Base-by-base conservation (phyloP, 805 yeast genomes). In the Candida chauliodis region DNA sequence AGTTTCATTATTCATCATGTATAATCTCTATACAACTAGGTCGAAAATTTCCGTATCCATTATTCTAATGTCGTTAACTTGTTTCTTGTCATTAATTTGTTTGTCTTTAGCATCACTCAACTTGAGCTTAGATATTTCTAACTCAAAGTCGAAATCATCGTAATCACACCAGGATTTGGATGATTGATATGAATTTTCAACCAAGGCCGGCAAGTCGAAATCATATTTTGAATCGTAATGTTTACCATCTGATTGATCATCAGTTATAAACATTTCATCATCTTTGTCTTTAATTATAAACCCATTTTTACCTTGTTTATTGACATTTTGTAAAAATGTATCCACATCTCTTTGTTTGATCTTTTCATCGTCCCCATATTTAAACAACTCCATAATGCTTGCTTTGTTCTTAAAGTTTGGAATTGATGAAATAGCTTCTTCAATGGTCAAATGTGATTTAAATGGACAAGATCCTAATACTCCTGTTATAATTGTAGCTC, bases 391-490 rank as follows among this genome's bases (percentile, higher is more conserved):
- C 45, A 61, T 59, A 44, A 75, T 69, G 10, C 70, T 60, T 19
- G 51, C 47, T 24, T 23, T 23, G 17, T 33, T 23, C 17, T 23
- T 24, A 16, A 33, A 33, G 17, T 33, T 23, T 23, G 29, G 29
- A 3, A 33, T 23, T 13, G 16, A 19, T 17, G 13, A 8, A 17
- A 33, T 20, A n/a, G 21, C 21, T 23, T 23, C 21, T 23, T 33
- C 29, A 33, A 45, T 40, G 9, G 45, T 43, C 7, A 44, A 44
- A 23, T 36, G 30, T 28, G 69, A 66, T 46, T 71, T 66, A 57
- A 76, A 76, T 1, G 80, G 80, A 35, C 76, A 59, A 26, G 69
- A 70, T 14, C 79, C 79, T 53, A 75, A 76, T 30, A 75, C 58
- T 2, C 75, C 59, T 34, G 71, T 71, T 40, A 76, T 52, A 18